A percentile compares a stretch with the other conserved stretches of the same genome.
phyloP scores from a whole-genome alignment of 176 grass and related monocot species.

The Puya raimondii region DNA sequence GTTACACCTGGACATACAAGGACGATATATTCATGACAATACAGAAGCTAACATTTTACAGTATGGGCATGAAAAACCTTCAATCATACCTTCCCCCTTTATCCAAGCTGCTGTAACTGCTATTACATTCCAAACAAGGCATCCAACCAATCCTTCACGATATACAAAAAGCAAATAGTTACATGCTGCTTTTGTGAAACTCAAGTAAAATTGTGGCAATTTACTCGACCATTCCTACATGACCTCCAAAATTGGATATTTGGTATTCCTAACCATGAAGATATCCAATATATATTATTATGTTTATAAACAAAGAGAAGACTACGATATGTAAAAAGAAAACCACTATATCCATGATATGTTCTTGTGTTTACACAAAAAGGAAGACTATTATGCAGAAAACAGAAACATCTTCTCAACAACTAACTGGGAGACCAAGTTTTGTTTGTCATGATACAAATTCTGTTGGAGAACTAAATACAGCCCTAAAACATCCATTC shows the following conservation, averaged over 20 bases:
- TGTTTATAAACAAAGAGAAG: no score
- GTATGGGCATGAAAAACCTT: constrained; percentile 1
- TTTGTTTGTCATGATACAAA: no score
- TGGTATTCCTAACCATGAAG: no score
- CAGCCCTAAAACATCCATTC: no score
- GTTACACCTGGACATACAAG: constrained; percentile 44
- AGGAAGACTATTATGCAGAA: no score
- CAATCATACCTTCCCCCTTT: constrained; percentile 36
- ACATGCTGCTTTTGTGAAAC: background rate
- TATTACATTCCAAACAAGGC: constrained; percentile 63
- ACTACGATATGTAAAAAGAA: no score
- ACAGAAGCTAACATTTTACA: background rate
- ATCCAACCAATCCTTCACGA: constrained; percentile 36
- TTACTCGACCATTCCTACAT: background rate
- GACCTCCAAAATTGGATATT: background rate
- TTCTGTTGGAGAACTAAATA: no score
- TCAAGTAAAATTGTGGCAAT: background rate
- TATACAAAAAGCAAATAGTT: background rate
- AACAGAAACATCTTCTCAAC: no score
- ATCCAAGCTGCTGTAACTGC: constrained; percentile 54
- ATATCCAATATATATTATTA: no score
- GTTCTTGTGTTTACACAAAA: no score
- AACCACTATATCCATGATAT: no score
- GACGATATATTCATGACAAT: background rate
- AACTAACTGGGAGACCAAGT: no score